Evolutionary conservation across 257 asterid species (phyloP).

Genomic region (Rhazya stricta): DNA sequence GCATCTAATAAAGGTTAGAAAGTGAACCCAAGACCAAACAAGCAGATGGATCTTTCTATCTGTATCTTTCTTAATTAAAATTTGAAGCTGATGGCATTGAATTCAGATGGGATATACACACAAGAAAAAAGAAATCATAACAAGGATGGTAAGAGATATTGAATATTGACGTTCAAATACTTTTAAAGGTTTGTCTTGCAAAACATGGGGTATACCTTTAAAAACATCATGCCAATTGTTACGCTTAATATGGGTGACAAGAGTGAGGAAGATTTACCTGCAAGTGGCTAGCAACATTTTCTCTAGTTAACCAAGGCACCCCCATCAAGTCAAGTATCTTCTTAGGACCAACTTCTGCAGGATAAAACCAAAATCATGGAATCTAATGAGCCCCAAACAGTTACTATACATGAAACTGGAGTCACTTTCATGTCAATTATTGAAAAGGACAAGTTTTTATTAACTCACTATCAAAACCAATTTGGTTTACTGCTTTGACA

Average conservation of each 20-base stretch:
- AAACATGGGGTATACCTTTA: not conserved
- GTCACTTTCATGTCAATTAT: not conserved
- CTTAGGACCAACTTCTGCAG: slow-evolving; percentile 87
- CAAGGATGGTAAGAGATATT: not conserved
- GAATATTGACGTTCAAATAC: not conserved
- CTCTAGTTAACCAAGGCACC: slow-evolving; percentile 82
- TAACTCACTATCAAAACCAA: slow-evolving; percentile 64
- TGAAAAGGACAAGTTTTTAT: not conserved
- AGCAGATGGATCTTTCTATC: not conserved
- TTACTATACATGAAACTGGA: not conserved
- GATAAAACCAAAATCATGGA: slow-evolving; percentile 5
- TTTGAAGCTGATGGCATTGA: not conserved
- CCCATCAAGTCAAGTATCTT: slow-evolving; percentile 87
- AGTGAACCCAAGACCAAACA: not conserved
- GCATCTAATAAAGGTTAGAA: not conserved
- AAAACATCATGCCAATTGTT: not conserved
- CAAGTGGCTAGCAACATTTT: slow-evolving; percentile 88
- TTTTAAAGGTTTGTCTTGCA: not conserved
- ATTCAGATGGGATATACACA: not conserved
- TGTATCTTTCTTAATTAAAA: not conserved
- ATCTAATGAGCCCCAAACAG: not conserved
- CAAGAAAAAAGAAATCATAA: not conserved
- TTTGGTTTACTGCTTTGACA: slow-evolving; percentile 54
- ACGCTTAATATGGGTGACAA: not conserved
- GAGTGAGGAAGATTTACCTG: slow-evolving; percentile 45